These are phyloP conservation scores for Lachnellula subtilissima DNA, from an alignment of 2,329 filamentous ascomycete species.

Conservation along the genomic window DNA sequence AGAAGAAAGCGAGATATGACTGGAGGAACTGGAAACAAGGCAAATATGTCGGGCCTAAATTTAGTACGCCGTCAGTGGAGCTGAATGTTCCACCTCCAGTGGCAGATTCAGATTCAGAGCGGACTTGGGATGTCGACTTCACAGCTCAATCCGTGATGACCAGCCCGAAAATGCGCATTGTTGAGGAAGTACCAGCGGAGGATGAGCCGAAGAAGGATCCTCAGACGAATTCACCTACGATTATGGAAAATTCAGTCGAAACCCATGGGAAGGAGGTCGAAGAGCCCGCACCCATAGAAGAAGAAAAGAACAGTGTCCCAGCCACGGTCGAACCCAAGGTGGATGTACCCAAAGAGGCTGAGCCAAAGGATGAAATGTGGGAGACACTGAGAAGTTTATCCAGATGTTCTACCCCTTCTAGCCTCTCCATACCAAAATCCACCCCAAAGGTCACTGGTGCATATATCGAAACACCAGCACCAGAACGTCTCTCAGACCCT, in stretches of 20 bases:
- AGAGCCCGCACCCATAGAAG: too few relatives aligned
- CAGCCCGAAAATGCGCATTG: conserved; percentile 23
- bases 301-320: too few relatives aligned
- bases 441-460: conserved; percentile 28
- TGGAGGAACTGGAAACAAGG: not conserved
- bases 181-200: not conserved
- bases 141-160: conserved; percentile 23
- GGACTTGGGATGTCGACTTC: conserved; percentile 25
- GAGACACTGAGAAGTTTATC: not conserved
- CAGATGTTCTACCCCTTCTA: conserved; percentile 7
- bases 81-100: not conserved
- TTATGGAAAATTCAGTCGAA: too few relatives aligned
- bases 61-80: not conserved
- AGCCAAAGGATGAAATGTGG: not conserved
- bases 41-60: too few relatives aligned
- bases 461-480: conserved; percentile 33
- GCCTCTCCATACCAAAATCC: conserved; percentile 11
- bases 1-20: not conserved
- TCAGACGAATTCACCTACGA: too few relatives aligned
- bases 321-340: not conserved
- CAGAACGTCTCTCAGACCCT: not conserved
- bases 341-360: not conserved
- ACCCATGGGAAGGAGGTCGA: too few relatives aligned
- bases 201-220: too few relatives aligned
- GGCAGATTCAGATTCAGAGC: conserved; percentile 6